phyloP scores from a whole-genome alignment of 2,329 filamentous ascomycete genomes.

The Epichloe baconii region DNA sequence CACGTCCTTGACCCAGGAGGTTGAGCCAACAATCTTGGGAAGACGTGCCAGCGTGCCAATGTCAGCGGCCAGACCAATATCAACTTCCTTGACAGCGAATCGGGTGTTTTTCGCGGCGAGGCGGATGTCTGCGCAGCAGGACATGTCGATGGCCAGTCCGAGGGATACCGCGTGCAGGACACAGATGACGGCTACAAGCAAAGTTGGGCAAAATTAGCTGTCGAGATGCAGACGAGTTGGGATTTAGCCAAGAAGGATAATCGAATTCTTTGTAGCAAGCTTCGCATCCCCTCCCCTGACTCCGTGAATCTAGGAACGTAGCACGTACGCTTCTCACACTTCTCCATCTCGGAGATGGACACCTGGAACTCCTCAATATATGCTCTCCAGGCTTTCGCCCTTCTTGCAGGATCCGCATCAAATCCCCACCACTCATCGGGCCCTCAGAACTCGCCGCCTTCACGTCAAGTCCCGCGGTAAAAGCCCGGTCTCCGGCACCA shows the following conservation, averaged over 20 bases:
- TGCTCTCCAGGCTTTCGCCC: conserved; percentile 46
- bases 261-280: too few species aligned
- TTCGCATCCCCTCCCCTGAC: too few species aligned
- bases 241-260: too few species aligned
- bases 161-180: conserved; percentile 68
- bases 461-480: conserved; percentile 78
- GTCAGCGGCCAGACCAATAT: conserved; percentile 69
- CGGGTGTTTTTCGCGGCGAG: conserved; percentile 45
- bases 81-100: conserved; percentile 68
- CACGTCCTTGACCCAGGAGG: conserved; percentile 71
- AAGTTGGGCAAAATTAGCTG: too few species aligned
- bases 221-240: too few species aligned
- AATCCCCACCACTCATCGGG: conserved; percentile 23
- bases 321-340: conserved; percentile 66
- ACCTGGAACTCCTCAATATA: conserved; percentile 71
- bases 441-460: conserved; percentile 48
- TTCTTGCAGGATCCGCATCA: conserved; percentile 47
- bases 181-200: conserved; percentile 55
- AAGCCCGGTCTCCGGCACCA: conserved; percentile 70
- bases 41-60: conserved; percentile 63
- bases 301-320: background rate
- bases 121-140: conserved; percentile 57
- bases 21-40: conserved; percentile 57
- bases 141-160: conserved; percentile 66
- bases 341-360: conserved; percentile 63